Conservation (phyloP, 2,329 filamentous ascomycete species). For the Botryotinia convoluta region DNA sequence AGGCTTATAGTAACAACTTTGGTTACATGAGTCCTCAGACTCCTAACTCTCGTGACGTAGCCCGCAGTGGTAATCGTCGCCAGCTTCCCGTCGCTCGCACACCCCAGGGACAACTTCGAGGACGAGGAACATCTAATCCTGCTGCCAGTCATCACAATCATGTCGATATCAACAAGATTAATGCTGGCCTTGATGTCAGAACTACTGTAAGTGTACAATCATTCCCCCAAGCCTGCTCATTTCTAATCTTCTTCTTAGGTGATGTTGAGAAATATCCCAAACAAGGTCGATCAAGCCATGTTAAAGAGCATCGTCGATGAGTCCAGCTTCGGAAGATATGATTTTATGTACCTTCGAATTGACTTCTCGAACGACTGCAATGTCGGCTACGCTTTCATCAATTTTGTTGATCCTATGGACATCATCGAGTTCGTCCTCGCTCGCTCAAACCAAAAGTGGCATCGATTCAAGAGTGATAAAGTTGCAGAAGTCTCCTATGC, state of each 20-base stretch:
- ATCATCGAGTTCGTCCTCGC: conserved; percentile 74
- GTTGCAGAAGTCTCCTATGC: conserved; percentile 90
- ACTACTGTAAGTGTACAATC: conserved; percentile 59
- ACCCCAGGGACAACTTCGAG: conserved; percentile 40
- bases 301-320: conserved; percentile 78
- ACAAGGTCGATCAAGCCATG: conserved; percentile 76
- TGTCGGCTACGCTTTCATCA: conserved; percentile 96
- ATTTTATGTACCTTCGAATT: conserved; percentile 94
- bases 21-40: conserved; percentile 20
- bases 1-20: conserved; percentile 10
- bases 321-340: conserved; percentile 77
- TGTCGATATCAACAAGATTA: conserved; percentile 59
- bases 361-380: conserved; percentile 83
- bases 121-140: conserved; percentile 42
- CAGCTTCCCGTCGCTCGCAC: conserved; percentile 42
- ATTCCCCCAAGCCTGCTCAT: conserved; percentile 3
- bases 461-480: conserved; percentile 80
- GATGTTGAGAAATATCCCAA: conserved; percentile 94
- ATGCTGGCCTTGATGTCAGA: conserved; percentile 67
- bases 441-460: conserved; percentile 70
- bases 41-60: conserved; percentile 21
- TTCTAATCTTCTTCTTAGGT: conserved; percentile 52
- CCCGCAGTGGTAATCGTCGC: conserved; percentile 26
- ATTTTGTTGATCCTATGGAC: conserved; percentile 78
- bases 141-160: conserved; percentile 56